Conservation (phyloP, 129 eudicot genomes). For the Flaveria brownii region DNA sequence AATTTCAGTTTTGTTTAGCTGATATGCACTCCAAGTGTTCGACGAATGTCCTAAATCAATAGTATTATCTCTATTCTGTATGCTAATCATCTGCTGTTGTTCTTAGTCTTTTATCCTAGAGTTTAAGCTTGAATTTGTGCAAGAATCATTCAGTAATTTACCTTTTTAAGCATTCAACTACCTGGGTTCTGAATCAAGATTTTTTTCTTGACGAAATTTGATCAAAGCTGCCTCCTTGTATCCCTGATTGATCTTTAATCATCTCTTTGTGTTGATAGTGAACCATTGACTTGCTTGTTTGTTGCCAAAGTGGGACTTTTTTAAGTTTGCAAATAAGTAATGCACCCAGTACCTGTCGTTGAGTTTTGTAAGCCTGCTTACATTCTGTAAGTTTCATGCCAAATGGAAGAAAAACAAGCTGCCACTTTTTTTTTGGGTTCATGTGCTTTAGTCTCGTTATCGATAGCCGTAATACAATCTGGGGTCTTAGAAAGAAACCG, state of each 20-base stretch:
- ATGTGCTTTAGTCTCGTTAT: neutral
- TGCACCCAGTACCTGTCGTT: neutral
- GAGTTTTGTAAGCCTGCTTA: neutral
- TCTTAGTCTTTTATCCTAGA: neutral
- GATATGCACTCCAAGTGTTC: neutral
- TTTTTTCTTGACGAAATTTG: neutral
- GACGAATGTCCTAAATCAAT: constrained; percentile 6
- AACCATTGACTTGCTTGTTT: neutral
- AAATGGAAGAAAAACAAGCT: neutral
- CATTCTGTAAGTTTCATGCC: neutral
- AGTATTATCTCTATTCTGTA: no score
- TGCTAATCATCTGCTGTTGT: neutral
- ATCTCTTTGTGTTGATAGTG: neutral
- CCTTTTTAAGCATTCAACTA: neutral
- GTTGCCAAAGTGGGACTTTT: neutral
- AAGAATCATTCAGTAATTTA: neutral
- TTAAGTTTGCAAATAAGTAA: neutral
- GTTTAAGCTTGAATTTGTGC: neutral
- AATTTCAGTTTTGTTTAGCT: neutral
- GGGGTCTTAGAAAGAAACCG: neutral
- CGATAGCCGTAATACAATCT: neutral
- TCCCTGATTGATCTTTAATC: neutral
- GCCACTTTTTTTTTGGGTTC: neutral
- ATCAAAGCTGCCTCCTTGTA: neutral
- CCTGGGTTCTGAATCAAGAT: constrained; percentile 1